Evolutionary conservation across 805 yeast genomes (phyloP).

Genomic region (Candida nitratophila): DNA sequence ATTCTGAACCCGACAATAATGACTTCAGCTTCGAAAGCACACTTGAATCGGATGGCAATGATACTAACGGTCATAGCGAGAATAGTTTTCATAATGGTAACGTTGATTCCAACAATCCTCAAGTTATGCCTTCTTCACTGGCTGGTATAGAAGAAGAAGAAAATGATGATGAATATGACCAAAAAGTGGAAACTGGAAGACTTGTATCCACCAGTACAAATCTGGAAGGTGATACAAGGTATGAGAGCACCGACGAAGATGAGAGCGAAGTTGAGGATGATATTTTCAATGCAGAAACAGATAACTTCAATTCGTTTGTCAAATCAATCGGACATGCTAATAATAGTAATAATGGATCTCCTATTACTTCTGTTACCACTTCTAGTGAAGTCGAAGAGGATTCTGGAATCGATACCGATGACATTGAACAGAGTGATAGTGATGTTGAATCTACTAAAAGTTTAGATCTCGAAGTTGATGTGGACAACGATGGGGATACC

Average conservation of each 20-base stretch:
- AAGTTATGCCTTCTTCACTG: too few species aligned
- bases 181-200: background rate
- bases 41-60: background rate
- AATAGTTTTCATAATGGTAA: too few species aligned
- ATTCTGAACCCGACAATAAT: background rate
- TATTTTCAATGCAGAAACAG: background rate
- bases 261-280: background rate
- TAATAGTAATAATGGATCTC: background rate
- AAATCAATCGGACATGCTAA: background rate
- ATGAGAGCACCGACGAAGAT: background rate
- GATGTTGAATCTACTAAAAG: too few species aligned
- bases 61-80: background rate
- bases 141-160: too few species aligned
- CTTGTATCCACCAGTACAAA: background rate
- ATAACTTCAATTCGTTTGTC: background rate
- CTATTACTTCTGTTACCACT: background rate
- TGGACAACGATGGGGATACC: background rate
- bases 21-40: background rate
- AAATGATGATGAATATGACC: background rate
- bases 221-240: background rate
- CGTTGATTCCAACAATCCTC: too few species aligned
- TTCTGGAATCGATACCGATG: constrained; percentile 3
- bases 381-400: constrained; percentile 1
- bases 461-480: background rate
- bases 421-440: constrained; percentile 5